Evolutionary conservation across 768 basidiomycete genomes (phyloP), one percentile per base, ranked within the genome.

Genomic region (Tricholoma sp.): DNA sequence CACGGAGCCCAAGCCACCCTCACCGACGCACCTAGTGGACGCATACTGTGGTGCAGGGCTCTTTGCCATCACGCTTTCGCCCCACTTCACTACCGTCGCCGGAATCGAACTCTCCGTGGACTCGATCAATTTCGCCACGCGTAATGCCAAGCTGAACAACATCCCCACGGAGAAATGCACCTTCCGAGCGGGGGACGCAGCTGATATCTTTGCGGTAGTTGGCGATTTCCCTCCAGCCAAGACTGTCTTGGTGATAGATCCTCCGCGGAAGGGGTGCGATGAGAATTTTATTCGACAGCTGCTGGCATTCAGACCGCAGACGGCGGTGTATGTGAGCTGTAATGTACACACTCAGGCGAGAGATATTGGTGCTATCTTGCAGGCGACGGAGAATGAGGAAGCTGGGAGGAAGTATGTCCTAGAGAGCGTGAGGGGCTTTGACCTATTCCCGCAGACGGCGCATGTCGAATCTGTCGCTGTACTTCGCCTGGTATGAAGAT

Each of bases 231-330:
- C 90, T 0, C 72, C 83, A 0, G 73, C 72, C 2, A 69, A 74
- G 55, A 91, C 91, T 7, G 90, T 80, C 4, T 76, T 94, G 48
- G 72, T 94, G 42, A 84, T 92, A 66, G 90, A 99, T 68, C 97
- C 97, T 1, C 97, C 96, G 6, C 78, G 96, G 59, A 98, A 98
- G 70, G 97, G 97, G 18, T 96, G 91, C 65, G 94, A 96, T 69
- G 81, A 83, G 45, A 72, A 75, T 20, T 91, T 91, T 60, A 76
- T 98, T 39, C 70, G 79, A 39, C 96, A 98, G 72, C 70, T 97
- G 34, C 65, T 95, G 51, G 68, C 65, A 6, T 90, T 98, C 71
- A 72, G 83, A 36, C 76, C 87, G 11, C 72, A 74, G 54, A 82
- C 81, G 29, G 78, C 95, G 59, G 89, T 94, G 50, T 97, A 97